Percentiles rank a stretch among this genome's conserved stretches.
Evolutionary conservation across 1,284 basidiomycete genomes (phyloP).

Genomic region (Moniliophthora roreri): DNA sequence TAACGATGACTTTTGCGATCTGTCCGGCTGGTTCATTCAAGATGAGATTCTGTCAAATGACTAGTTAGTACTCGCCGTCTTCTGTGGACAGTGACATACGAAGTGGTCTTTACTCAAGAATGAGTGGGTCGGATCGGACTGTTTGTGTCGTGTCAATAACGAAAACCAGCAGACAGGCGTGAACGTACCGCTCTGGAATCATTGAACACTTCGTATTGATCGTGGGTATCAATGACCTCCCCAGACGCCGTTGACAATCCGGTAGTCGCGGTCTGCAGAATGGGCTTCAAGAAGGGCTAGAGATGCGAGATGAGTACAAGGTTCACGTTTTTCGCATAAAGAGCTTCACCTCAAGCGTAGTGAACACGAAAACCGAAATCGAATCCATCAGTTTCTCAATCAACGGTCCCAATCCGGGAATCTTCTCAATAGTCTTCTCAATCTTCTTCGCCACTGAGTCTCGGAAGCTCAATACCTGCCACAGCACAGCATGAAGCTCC

Average conservation of each 20-base stretch:
- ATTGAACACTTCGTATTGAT: conserved; percentile 85
- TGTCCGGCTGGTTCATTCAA: conserved; percentile 81
- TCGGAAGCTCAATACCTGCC: conserved; percentile 86
- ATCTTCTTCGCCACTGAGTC: conserved; percentile 88
- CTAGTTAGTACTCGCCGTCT: conserved; percentile 1
- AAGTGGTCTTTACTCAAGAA: conserved; percentile 83
- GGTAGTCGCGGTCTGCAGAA: conserved; percentile 64
- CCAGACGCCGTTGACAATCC: conserved; percentile 63
- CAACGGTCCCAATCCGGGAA: conserved; percentile 66
- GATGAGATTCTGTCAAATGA: conserved; percentile 55
- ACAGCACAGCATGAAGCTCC: conserved; percentile 81
- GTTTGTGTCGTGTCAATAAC: conserved; percentile 4
- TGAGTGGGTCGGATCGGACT: conserved; percentile 87
- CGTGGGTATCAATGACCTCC: conserved; percentile 77
- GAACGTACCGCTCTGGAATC: conserved; percentile 66
- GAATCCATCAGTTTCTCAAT: conserved; percentile 85
- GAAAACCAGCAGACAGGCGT: background rate
- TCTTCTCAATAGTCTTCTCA: conserved; percentile 80
- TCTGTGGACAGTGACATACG: conserved; percentile 39
- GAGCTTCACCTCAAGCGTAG: conserved; percentile 62
- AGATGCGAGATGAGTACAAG: conserved; percentile 8
- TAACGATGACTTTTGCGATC: conserved; percentile 71
- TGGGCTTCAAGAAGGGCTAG: conserved; percentile 76
- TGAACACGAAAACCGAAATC: conserved; percentile 79
- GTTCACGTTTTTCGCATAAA: background rate